phyloP scores from a whole-genome alignment of 164 flowering plant species.

The Euptelea pleiosperma region DNA sequence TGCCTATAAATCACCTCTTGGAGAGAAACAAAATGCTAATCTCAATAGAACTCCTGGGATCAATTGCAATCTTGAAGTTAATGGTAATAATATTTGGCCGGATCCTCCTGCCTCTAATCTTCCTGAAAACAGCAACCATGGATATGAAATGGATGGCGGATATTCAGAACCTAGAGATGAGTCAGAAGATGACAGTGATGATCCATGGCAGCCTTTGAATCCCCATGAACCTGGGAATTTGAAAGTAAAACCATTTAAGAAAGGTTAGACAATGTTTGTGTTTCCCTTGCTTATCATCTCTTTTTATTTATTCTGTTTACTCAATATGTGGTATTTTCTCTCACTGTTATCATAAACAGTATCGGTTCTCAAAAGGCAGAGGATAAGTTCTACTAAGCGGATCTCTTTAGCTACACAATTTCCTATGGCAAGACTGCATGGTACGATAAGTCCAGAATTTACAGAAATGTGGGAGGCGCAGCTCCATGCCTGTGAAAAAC shows the following conservation, averaged over 20 bases:
- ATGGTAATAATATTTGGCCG: conserved; percentile 26
- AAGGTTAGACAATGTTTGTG: conserved; percentile 41
- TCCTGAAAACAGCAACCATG: conserved; percentile 30
- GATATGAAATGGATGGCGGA: conserved; percentile 40
- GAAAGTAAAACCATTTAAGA: conserved; percentile 76
- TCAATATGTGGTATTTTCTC: background rate
- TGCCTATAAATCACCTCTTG: conserved; percentile 37
- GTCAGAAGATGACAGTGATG: conserved; percentile 50
- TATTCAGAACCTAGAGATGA: conserved; percentile 37
- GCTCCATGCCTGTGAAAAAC: conserved; percentile 23
- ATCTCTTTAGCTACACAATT: conserved; percentile 38
- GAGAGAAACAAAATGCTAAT: conserved; percentile 37
- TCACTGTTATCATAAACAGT: conserved; percentile 35
- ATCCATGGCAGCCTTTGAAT: conserved; percentile 95
- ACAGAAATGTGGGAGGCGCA: conserved; percentile 54
- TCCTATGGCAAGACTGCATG: conserved; percentile 69
- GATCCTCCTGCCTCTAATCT: conserved; percentile 29
- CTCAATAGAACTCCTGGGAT: conserved; percentile 26
- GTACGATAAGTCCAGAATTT: conserved; percentile 63
- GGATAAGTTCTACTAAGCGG: conserved; percentile 24
- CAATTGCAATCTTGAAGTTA: conserved; percentile 20
- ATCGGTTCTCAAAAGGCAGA: conserved; percentile 35
- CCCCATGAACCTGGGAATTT: conserved; percentile 91
- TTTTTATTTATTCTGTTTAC: background rate
- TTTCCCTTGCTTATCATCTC: conserved; percentile 1